A percentile compares a stretch with the other conserved stretches of the same genome.
Evolutionary conservation across 164 flowering plant genomes (phyloP).

Genomic region (Macadamia tetraphylla): DNA sequence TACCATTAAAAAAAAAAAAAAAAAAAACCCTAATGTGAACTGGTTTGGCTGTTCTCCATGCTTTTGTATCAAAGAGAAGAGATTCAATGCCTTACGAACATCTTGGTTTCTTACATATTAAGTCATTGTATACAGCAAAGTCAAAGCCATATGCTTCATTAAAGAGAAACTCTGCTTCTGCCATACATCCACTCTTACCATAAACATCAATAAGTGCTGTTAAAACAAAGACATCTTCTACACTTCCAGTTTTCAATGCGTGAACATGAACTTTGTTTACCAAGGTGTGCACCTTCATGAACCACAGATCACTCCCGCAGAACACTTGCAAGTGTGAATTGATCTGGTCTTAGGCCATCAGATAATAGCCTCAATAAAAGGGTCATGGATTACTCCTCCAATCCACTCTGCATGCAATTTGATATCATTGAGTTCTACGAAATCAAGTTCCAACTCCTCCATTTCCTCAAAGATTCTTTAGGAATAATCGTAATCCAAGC

Average conservation of each 20-base stretch:
- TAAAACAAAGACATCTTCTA: constrained; percentile 37
- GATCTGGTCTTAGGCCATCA: constrained; percentile 36
- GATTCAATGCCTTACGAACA: constrained; percentile 33
- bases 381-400: constrained; percentile 24
- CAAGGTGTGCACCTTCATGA: constrained; percentile 22
- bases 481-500: constrained; percentile 16
- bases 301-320: constrained; percentile 41
- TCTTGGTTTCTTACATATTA: constrained; percentile 26
- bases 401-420: constrained; percentile 30
- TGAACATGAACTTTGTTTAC: constrained; percentile 45
- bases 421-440: constrained; percentile 64
- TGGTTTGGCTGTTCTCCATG: constrained; percentile 32
- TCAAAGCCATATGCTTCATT: constrained; percentile 23
- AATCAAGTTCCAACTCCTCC: constrained; percentile 38
- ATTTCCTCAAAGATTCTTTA: constrained; percentile 27
- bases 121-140: constrained; percentile 15
- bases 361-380: constrained; percentile 28
- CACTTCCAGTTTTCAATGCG: constrained; percentile 34
- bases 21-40: constrained; percentile 23
- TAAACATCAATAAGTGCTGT: constrained; percentile 50
- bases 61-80: constrained; percentile 28
- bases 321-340: constrained; percentile 46
- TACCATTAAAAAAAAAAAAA: constrained; percentile 20
- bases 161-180: constrained; percentile 39
- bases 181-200: constrained; percentile 37